A percentile compares a stretch with the other conserved stretches of the same genome.
phyloP scores from a whole-genome alignment of 2,329 filamentous ascomycete genomes.

The Cylindrodendrum hubeiense region DNA sequence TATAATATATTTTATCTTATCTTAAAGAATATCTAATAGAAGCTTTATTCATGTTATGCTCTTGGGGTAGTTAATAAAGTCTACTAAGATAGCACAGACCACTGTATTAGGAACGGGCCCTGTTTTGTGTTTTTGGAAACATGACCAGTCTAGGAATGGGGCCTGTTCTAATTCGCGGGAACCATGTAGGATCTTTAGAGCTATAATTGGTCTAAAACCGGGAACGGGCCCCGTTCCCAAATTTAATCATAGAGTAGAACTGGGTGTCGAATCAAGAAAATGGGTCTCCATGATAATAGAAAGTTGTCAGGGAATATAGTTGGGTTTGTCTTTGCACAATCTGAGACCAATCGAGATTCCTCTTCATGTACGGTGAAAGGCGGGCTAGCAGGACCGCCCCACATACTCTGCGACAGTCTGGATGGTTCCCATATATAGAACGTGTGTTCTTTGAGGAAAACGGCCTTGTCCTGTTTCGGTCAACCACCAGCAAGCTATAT shows the following conservation, averaged over 20 bases:
- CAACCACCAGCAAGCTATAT: neutral
- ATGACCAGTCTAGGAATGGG: too few relatives aligned
- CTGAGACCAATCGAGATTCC: neutral
- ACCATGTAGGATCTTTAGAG: too few relatives aligned
- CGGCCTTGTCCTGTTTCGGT: neutral
- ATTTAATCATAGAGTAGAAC: conserved; percentile 10
- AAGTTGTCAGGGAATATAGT: conserved; percentile 4
- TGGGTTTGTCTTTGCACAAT: neutral
- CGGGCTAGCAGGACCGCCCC: neutral
- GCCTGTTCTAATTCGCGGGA: too few relatives aligned
- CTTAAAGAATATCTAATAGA: too few relatives aligned
- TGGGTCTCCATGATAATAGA: conserved; percentile 5
- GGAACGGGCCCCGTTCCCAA: conserved; percentile 11
- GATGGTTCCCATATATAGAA: conserved; percentile 8
- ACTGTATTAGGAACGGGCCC: too few relatives aligned
- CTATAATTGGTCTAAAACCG: too few relatives aligned
- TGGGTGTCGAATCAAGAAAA: conserved; percentile 7
- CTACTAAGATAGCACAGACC: too few relatives aligned
- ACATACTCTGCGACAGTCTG: neutral
- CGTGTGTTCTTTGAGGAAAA: neutral
- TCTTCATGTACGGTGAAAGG: neutral
- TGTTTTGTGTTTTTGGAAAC: too few relatives aligned
- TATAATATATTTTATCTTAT: too few relatives aligned
- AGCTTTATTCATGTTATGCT: too few relatives aligned
- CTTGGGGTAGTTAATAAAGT: too few relatives aligned